Evolutionary conservation across 495 filamentous ascomycete genomes (phyloP).

Genomic region (Aspergillus saccharolyticus): DNA sequence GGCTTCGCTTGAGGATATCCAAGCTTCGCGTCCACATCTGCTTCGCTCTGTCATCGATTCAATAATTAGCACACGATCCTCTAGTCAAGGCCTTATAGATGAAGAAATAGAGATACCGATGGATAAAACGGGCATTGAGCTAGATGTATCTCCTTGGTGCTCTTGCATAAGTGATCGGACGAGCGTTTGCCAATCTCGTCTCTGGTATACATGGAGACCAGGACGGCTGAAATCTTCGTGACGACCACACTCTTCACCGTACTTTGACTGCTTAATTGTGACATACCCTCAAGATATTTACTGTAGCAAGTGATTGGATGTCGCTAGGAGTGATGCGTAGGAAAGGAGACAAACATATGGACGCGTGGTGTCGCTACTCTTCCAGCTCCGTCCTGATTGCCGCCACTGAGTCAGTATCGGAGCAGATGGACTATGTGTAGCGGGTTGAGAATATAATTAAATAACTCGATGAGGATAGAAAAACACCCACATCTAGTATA

Average conservation of each 20-base stretch:
- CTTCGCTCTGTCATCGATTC: neutral
- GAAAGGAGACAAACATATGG: too few species aligned
- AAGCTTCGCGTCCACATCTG: neutral
- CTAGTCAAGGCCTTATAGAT: neutral
- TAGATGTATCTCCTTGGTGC: neutral
- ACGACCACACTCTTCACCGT: neutral
- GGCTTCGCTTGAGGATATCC: neutral
- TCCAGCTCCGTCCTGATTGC: neutral
- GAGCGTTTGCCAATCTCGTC: constrained; percentile 8
- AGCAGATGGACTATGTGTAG: too few species aligned
- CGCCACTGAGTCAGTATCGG: too few species aligned
- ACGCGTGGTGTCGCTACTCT: neutral
- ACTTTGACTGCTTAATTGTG: neutral
- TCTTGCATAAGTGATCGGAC: neutral
- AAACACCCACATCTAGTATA: too few species aligned
- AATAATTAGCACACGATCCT: neutral
- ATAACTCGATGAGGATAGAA: too few species aligned
- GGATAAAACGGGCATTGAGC: neutral
- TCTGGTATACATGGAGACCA: constrained; percentile 13
- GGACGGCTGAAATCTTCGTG: constrained; percentile 8
- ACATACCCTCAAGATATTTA: neutral
- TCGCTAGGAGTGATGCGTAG: neutral
- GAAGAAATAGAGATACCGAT: neutral
- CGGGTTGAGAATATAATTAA: too few species aligned
- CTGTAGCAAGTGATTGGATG: neutral